phyloP scores from a whole-genome alignment of 805 yeast genomes.

The Kodamaea nitidulidarum region DNA sequence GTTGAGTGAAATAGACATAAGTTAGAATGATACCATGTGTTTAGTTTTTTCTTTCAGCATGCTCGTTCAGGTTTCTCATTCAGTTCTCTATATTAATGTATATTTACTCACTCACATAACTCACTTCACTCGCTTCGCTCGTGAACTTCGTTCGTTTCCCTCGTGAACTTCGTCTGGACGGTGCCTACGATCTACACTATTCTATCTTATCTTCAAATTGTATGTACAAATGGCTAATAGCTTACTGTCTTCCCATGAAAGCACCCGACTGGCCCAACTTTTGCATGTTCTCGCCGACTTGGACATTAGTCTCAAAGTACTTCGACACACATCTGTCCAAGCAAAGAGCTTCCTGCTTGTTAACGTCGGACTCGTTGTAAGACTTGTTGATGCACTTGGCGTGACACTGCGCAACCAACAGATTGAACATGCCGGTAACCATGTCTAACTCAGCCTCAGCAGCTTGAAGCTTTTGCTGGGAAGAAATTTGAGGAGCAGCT shows the following conservation, averaged over 20 bases:
- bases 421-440: constrained; percentile 96
- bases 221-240: constrained; percentile 7
- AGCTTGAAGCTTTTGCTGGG: constrained; percentile 76
- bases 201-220: neutral
- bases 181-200: neutral
- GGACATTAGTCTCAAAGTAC: constrained; percentile 89
- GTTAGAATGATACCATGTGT: too few relatives aligned
- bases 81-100: too few relatives aligned
- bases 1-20: too few relatives aligned
- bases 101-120: too few relatives aligned
- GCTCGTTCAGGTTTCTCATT: too few relatives aligned
- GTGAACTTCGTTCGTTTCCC: too few relatives aligned
- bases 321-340: constrained; percentile 94
- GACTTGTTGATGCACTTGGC: constrained; percentile 68
- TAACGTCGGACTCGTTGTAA: constrained; percentile 70
- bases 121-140: too few relatives aligned
- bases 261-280: constrained; percentile 44
- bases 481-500: constrained; percentile 64
- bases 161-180: too few relatives aligned
- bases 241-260: constrained; percentile 41
- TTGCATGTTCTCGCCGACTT: constrained; percentile 78
- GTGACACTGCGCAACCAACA: constrained; percentile 85
- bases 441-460: constrained; percentile 97
- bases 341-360: constrained; percentile 79
- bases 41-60: too few relatives aligned